phyloP scores from a whole-genome alignment of 805 yeast genomes.

The Candida adriatica region DNA sequence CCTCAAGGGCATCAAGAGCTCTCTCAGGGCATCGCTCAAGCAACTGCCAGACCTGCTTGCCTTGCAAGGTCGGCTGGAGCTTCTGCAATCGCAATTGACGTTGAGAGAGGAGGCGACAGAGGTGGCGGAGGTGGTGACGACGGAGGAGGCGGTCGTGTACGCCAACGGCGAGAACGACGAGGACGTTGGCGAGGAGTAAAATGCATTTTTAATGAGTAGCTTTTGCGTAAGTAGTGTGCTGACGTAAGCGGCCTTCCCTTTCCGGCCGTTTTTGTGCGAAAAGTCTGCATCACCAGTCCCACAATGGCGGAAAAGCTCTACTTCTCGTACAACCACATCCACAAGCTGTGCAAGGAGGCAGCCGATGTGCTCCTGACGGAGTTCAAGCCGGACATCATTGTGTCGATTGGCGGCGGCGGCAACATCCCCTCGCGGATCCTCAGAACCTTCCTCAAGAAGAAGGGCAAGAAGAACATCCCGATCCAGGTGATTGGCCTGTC shows the following conservation, averaged over 20 bases:
- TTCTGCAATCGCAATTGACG: conserved; percentile 68
- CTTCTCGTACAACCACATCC: conserved; percentile 75
- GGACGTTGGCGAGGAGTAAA: conserved; percentile 26
- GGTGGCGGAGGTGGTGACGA: conserved; percentile 26
- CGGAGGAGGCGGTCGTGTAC: conserved; percentile 27
- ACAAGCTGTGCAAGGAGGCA: conserved; percentile 70
- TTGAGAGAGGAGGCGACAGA: conserved; percentile 51
- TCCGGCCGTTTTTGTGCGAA: too few species aligned
- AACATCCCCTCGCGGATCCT: conserved; percentile 57
- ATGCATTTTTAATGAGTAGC: conserved; percentile 3
- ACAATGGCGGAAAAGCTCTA: conserved; percentile 38
- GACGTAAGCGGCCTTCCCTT: too few species aligned
- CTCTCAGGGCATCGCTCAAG: conserved; percentile 48
- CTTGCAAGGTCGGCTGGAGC: conserved; percentile 78
- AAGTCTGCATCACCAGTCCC: neutral
- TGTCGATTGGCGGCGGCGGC: conserved; percentile 73
- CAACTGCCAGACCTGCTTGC: conserved; percentile 64
- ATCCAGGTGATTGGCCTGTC: conserved; percentile 67
- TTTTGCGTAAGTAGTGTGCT: too few species aligned
- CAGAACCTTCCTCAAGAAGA: conserved; percentile 52
- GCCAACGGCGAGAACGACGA: conserved; percentile 41
- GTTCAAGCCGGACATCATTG: conserved; percentile 46
- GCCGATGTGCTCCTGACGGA: conserved; percentile 42
- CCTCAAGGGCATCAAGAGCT: conserved; percentile 49
- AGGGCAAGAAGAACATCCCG: conserved; percentile 59